These are phyloP conservation scores for Botrytis elliptica DNA, from an alignment of 2,329 filamentous ascomycete species.

Conservation along the genomic window DNA sequence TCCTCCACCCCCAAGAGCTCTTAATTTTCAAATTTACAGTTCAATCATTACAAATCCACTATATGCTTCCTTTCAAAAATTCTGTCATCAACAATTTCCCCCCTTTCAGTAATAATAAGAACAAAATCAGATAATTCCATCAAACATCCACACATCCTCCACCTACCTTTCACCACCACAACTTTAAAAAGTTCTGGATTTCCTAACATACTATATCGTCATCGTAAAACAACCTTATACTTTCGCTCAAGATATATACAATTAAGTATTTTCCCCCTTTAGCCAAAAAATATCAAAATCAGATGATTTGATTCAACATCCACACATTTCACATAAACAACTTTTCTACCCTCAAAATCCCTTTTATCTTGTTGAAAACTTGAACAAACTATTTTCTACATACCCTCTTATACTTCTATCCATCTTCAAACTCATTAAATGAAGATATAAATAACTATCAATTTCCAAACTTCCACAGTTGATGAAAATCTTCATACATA, in stretches of 20 bases:
- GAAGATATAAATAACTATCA: accelerated
- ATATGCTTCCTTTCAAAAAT: no score
- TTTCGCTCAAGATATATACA: accelerated
- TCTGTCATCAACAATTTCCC: no score
- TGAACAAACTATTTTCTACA: no score
- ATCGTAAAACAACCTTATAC: not conserved
- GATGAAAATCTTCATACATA: not conserved
- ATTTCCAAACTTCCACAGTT: not conserved
- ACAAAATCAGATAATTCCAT: not conserved
- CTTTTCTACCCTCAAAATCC: no score
- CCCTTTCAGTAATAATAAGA: no score
- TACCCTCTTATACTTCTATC: accelerated
- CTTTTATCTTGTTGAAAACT: no score
- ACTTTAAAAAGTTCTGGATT: not conserved
- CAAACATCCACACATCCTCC: no score
- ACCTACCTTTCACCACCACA: not conserved
- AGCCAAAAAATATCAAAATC: accelerated
- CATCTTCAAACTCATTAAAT: accelerated
- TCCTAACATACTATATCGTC: not conserved
- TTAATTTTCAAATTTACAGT: not conserved
- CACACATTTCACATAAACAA: not conserved
- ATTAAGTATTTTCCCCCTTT: not conserved
- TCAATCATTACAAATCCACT: no score
- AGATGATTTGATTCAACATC: not conserved
- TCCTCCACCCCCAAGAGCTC: not conserved